Percentiles rank a stretch among this genome's conserved stretches.
These are phyloP conservation scores for Heritiera littoralis DNA, from an alignment of 345 rosid species.

Conservation along the genomic window DNA sequence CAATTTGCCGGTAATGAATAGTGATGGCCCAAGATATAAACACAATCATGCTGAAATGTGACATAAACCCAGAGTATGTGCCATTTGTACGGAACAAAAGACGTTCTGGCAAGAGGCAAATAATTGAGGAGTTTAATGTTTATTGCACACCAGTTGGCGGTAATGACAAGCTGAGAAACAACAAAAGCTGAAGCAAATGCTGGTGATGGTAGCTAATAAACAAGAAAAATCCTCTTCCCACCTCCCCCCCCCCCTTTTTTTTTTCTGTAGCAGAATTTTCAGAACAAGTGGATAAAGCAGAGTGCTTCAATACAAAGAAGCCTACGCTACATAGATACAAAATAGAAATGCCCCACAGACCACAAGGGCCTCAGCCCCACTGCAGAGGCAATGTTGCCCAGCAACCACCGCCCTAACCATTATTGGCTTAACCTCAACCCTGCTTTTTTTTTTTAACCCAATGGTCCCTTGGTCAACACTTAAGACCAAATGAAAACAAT, in stretches of 20 bases:
- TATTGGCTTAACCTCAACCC: neutral
- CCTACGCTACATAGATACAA: neutral
- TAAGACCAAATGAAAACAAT: neutral
- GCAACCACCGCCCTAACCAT: neutral
- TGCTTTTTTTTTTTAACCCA: neutral
- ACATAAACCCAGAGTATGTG: neutral
- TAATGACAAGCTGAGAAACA: neutral
- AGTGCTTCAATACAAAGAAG: conserved; percentile 11
- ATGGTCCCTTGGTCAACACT: conserved; percentile 5
- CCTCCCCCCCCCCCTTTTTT: neutral
- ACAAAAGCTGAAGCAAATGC: neutral
- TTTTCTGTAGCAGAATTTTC: conserved; percentile 14
- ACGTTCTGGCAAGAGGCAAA: neutral
- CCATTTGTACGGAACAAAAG: neutral
- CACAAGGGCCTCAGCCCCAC: neutral
- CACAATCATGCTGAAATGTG: neutral
- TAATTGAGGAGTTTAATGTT: neutral
- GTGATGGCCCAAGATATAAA: neutral
- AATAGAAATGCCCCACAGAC: neutral
- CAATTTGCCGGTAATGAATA: neutral
- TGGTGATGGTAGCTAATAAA: neutral
- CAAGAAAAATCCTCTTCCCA: neutral
- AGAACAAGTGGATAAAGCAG: neutral
- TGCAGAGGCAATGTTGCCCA: neutral
- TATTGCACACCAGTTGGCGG: neutral